A percentile compares a stretch with the other conserved stretches of the same genome.
These are phyloP conservation scores for Ogataea wickerhamii DNA, from an alignment of 805 yeast genomes.

Conservation along the genomic window DNA sequence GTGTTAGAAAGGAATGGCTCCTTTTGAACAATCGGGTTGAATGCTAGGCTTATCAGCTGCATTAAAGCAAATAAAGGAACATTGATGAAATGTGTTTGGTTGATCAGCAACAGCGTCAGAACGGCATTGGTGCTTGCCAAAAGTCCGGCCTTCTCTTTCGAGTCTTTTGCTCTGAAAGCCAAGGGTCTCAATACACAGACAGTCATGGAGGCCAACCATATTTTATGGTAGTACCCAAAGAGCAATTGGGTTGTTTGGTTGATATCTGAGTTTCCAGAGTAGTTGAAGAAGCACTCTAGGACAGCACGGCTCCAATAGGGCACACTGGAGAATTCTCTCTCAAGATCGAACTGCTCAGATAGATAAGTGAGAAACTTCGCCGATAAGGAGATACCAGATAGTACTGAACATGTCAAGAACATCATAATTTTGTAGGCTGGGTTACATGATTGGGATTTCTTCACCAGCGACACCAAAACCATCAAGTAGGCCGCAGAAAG, in stretches of 20 bases:
- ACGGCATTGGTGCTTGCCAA: conserved; percentile 36
- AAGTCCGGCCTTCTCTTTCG: conserved; percentile 14
- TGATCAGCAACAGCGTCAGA: conserved; percentile 42
- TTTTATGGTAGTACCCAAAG: conserved; percentile 21
- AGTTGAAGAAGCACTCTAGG: conserved; percentile 30
- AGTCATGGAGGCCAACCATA: conserved; percentile 18
- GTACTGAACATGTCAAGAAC: background rate
- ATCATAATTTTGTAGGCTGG: background rate
- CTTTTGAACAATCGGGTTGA: conserved; percentile 15
- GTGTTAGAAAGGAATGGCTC: conserved; percentile 14
- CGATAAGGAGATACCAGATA: background rate
- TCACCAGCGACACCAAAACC: conserved; percentile 9
- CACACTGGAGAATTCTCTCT: background rate
- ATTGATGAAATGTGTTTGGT: conserved; percentile 51
- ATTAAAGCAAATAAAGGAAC: conserved; percentile 47
- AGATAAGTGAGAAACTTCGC: conserved; percentile 1
- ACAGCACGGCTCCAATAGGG: conserved; percentile 25
- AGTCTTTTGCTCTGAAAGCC: conserved; percentile 2
- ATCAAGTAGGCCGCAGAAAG: conserved; percentile 18
- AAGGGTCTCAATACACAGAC: conserved; percentile 19
- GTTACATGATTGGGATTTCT: background rate
- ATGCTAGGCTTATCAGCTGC: conserved; percentile 30
- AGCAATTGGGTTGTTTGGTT: conserved; percentile 24
- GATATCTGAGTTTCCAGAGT: conserved; percentile 29
- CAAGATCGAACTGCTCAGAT: conserved; percentile 1